Evolutionary conservation across 1,284 basidiomycete species (phyloP), one percentile per base, ranked within the genome.

Genomic region (Papiliotrema fonsecae): DNA sequence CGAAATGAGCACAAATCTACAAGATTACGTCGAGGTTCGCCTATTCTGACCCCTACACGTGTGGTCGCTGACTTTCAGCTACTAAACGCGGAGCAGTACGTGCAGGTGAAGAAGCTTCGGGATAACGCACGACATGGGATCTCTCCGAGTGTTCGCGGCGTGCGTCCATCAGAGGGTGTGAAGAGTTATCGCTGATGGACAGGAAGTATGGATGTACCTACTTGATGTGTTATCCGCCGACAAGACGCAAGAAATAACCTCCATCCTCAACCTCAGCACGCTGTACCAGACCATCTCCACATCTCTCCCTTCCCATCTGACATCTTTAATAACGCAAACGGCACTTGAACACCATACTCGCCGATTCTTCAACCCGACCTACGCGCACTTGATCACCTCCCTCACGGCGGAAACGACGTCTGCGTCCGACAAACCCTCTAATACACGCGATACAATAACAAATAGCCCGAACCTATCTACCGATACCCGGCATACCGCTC

Each of bases 201-300:
- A 72, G 65, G 71, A 73, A 59, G 71, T 72, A 9, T 73, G 71
- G 71, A 59, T 73, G 59, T 73, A 73, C 47, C 70, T 73, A n/a
- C 65, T 73, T 27, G 54, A 56, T 34, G 67, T 72, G 2, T 54
- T 73, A 3, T 61, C 61, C 3, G 51, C 61, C 3, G 69, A 73
- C 53, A 70, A 69, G 57, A 72, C 71, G 6, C 52, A 63, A 26
- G 71, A 72, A 52, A 67, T 70, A 42, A 64, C 66, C 7, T 60
- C 62, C 3, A 57, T 70, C 42, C 55, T 67, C 34, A 50, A 58
- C 6, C 58, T 72, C 11, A 55, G 58, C 9, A 52, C 55, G 3
- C 49, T 54, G 16, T 73, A 72, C 50, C 49, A 58, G 21, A 37
- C 56, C 1, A 47, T 73, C 1, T 56, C 68, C 0, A 58, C 54